Conservation (phyloP, 148 eudicot genomes). For the Vaccinium macrocarpon region DNA sequence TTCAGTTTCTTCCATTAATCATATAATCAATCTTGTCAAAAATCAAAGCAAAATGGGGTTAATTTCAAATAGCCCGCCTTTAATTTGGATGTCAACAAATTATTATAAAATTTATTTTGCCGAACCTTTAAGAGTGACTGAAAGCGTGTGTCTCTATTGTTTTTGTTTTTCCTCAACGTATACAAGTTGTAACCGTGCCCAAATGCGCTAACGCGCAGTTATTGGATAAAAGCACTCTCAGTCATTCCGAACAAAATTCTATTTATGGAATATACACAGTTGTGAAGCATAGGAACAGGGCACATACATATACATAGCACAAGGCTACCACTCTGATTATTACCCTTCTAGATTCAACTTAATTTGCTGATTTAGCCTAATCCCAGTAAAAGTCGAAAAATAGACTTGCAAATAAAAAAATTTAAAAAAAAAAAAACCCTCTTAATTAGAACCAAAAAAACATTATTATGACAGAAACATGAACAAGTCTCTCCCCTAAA, state of each 20-base stretch:
- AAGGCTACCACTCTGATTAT: background rate
- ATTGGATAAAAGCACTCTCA: background rate
- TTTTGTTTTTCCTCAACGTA: no score
- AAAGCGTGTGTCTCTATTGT: no score
- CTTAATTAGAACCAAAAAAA: slow-evolving; percentile 10
- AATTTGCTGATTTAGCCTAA: slow-evolving; percentile 13
- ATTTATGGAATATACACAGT: background rate
- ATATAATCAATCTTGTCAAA: background rate
- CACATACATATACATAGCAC: slow-evolving; percentile 19
- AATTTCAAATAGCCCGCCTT: background rate
- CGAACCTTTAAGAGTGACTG: no score
- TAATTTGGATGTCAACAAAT: background rate
- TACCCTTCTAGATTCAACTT: background rate
- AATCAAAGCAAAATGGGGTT: background rate
- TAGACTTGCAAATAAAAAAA: background rate
- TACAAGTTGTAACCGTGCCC: no score
- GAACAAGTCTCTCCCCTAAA: slow-evolving; percentile 4
- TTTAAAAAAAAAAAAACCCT: background rate
- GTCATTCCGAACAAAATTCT: background rate
- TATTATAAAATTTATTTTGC: no score
- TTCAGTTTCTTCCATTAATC: background rate
- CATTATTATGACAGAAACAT: slow-evolving; percentile 7
- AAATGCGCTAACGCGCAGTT: background rate
- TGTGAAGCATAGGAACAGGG: background rate
- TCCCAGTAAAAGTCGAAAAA: slow-evolving; percentile 17